Percentiles rank a stretch among this genome's conserved stretches.
Conservation (phyloP, 2,329 filamentous ascomycete species). For the Arthrinium puccinioides region DNA sequence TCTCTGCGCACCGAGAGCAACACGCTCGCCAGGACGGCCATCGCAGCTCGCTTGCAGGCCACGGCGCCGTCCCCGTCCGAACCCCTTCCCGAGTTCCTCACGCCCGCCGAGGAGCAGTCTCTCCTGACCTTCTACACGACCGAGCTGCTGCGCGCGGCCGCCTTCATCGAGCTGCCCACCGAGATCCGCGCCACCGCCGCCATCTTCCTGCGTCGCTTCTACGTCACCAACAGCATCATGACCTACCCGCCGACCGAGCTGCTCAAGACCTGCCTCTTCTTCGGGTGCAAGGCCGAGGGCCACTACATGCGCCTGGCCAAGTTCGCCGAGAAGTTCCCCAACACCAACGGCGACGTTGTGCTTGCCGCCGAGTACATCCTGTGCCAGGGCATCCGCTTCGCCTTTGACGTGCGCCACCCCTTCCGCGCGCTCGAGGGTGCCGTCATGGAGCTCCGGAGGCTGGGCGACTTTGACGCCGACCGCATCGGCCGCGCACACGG, state of each 20-base stretch:
- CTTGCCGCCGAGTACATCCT: slow-evolving; percentile 88
- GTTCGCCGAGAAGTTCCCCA: slow-evolving; percentile 64
- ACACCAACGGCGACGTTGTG: slow-evolving; percentile 71
- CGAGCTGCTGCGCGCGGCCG: slow-evolving; percentile 49
- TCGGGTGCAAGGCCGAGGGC: slow-evolving; percentile 88
- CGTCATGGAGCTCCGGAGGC: slow-evolving; percentile 70
- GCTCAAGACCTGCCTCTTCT: slow-evolving; percentile 83
- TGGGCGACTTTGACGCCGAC: slow-evolving; percentile 52
- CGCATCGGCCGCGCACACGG: slow-evolving; percentile 57
- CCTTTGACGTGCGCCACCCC: slow-evolving; percentile 87
- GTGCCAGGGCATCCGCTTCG: slow-evolving; percentile 86
- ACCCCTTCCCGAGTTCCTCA: slow-evolving; percentile 67
- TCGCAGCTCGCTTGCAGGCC: slow-evolving; percentile 45
- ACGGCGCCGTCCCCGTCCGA: slow-evolving; percentile 42
- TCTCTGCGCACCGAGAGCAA: slow-evolving; percentile 75
- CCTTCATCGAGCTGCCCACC: slow-evolving; percentile 43
- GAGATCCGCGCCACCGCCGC: slow-evolving; percentile 67
- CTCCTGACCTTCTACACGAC: slow-evolving; percentile 72
- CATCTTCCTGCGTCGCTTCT: slow-evolving; percentile 89
- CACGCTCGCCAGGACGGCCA: slow-evolving; percentile 59
- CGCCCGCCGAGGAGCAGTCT: slow-evolving; percentile 72
- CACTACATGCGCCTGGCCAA: slow-evolving; percentile 58
- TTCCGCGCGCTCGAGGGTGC: slow-evolving; percentile 82
- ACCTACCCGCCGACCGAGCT: slow-evolving; percentile 89
- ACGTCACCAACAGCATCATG: slow-evolving; percentile 92